These are phyloP conservation scores for Macaranga tanarius DNA, from an alignment of 441 rosid species.

Conservation along the genomic window DNA sequence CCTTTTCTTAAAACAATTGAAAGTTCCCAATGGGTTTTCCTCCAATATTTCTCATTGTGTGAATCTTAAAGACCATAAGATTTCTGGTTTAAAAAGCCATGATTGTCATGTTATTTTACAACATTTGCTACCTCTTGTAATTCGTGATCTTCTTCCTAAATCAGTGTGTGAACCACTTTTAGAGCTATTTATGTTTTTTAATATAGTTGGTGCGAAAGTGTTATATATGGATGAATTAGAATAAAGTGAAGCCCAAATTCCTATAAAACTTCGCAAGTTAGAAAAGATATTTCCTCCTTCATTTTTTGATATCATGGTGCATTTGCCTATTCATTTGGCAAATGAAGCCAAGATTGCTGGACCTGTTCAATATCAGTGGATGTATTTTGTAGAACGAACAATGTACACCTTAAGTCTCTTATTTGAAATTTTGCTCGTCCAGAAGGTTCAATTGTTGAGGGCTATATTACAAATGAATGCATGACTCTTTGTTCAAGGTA, in stretches of 20 bases:
- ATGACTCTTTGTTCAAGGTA: background rate
- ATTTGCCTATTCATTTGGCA: background rate
- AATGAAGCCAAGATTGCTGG: background rate
- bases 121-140: background rate
- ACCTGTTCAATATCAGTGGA: no score
- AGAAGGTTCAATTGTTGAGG: background rate
- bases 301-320: background rate
- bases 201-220: background rate
- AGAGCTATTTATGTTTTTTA: background rate
- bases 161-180: background rate
- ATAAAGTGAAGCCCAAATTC: background rate
- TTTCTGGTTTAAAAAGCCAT: background rate
- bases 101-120: background rate
- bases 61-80: background rate
- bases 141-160: background rate
- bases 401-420: background rate
- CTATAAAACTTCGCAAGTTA: background rate
- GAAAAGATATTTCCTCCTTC: background rate
- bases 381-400: background rate
- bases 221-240: background rate
- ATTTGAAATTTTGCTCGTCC: background rate
- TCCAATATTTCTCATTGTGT: background rate
- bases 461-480: background rate
- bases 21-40: background rate
- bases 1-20: background rate